Evolutionary conservation across 2,329 filamentous ascomycete genomes (phyloP), one percentile per base, ranked within the genome.

Genomic region (Metarhizium guizhouense): DNA sequence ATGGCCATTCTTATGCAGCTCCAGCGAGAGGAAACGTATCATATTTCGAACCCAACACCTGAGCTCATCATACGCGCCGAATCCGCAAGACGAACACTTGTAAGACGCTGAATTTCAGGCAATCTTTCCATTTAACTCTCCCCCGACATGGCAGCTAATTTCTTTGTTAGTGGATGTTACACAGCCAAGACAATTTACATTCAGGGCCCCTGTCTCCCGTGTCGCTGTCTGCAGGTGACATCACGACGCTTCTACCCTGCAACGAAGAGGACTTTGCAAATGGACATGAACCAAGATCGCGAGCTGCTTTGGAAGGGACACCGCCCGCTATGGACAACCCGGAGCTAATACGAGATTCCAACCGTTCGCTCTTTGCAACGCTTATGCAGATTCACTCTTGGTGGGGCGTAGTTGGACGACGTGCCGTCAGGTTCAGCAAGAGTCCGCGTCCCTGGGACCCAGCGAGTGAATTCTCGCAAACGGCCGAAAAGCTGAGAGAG

Each of bases 111-210:
- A 6, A 25, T 18, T 16, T 20, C 13, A 20, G 14, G 30, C 16
- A 8, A 45, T 16, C 18, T 10, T 20, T 18, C 16, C 18, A 45
- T 6, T 45, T 20, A 6, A 45, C 11, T n/a, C n/a, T 20, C 18
- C 18, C 25, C 40, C 2, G 40, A 18, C 40, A 42, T 16, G 40
- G 14, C 42, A 32, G 25, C 47, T 47, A 16, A 40, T 6, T 29
- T 2, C 48, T 40, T 32, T 30, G 18, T 25, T 53, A 81, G 77
- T 83, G 80, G 80, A 82, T 82, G 78, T 63, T 83, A 38, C 76
- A 82, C 62, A 81, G 75, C 59, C 80, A 83, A 61, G 80, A 83
- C 58, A 81, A 80, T 59, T 69, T 83, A 29, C 77, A 81, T 58
- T 80, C 78, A 0, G 76, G 78, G 0, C 76, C 77, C 3, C 68